Conservation (phyloP, 2,329 filamentous ascomycete species). For the Botrytis porri region DNA sequence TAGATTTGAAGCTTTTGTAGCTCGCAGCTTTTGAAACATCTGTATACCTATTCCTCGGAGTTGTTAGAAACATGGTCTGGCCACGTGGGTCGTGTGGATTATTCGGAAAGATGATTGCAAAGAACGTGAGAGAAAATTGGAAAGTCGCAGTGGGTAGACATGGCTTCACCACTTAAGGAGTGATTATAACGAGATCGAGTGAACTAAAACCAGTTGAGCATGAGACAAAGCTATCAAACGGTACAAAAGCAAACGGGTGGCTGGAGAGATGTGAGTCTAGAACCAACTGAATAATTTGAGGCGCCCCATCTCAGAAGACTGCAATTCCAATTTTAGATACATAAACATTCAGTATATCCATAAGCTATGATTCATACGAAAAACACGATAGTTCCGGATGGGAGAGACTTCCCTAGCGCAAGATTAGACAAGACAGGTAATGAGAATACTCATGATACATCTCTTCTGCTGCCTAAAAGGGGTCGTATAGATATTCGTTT, state of each 20-base stretch:
- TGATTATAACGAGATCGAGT: background rate
- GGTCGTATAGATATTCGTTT: background rate
- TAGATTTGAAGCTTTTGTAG: background rate
- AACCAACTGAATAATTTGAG: too few species aligned
- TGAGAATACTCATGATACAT: background rate
- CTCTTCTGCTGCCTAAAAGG: background rate
- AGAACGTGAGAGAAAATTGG: background rate
- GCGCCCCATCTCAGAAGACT: too few species aligned
- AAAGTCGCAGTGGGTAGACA: background rate
- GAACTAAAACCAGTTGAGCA: background rate
- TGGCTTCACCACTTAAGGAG: background rate
- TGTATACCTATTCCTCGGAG: fast-evolving
- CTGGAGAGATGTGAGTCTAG: background rate
- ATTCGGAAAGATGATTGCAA: background rate
- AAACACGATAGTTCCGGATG: background rate
- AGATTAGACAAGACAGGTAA: background rate
- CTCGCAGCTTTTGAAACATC: background rate
- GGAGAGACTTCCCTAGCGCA: background rate
- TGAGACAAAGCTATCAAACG: background rate
- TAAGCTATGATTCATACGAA: too few species aligned
- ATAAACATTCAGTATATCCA: too few species aligned
- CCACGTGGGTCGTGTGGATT: background rate
- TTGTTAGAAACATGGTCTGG: background rate
- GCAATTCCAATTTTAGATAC: too few species aligned
- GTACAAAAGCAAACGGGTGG: background rate